Percentiles rank a stretch among this genome's conserved stretches.
phyloP scores from a whole-genome alignment of 768 basidiomycete genomes.

The Hericium coralloides region DNA sequence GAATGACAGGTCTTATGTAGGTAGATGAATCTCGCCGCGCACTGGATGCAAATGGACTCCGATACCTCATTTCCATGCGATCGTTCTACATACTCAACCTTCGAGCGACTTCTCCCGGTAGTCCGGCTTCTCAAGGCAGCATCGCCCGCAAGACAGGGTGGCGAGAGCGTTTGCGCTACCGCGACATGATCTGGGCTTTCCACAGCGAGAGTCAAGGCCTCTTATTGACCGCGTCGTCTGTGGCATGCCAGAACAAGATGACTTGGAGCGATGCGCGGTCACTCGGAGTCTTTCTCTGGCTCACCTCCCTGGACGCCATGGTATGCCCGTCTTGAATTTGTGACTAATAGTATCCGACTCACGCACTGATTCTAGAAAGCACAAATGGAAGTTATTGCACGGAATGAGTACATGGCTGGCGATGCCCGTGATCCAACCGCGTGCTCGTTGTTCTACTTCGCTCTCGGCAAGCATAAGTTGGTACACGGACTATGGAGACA shows the following conservation, averaged over 20 bases:
- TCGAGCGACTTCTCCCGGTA: conserved; percentile 42
- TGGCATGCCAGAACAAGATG: conserved; percentile 80
- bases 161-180: conserved; percentile 75
- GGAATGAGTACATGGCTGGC: conserved; percentile 86
- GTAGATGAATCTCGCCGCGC: conserved; percentile 87
- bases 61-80: conserved; percentile 89
- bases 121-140: conserved; percentile 34
- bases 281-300: conserved; percentile 83
- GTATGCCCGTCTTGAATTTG: conserved; percentile 33
- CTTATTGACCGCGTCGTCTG: conserved; percentile 57
- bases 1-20: conserved; percentile 29
- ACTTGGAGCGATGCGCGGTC: conserved; percentile 83
- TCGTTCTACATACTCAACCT: conserved; percentile 82
- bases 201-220: conserved; percentile 92
- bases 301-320: conserved; percentile 68
- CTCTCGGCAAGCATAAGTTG: conserved; percentile 83
- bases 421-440: conserved; percentile 82
- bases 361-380: conserved; percentile 40
- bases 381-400: conserved; percentile 81
- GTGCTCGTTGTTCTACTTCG: conserved; percentile 92
- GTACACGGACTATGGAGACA: conserved; percentile 96
- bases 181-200: conserved; percentile 96
- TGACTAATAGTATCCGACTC: not conserved
- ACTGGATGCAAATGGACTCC: conserved; percentile 84
- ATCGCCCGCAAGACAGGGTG: conserved; percentile 42